Evolutionary conservation across 257 asterid species (phyloP), one percentile per base, ranked within the genome.

Genomic region (Rhazya stricta): DNA sequence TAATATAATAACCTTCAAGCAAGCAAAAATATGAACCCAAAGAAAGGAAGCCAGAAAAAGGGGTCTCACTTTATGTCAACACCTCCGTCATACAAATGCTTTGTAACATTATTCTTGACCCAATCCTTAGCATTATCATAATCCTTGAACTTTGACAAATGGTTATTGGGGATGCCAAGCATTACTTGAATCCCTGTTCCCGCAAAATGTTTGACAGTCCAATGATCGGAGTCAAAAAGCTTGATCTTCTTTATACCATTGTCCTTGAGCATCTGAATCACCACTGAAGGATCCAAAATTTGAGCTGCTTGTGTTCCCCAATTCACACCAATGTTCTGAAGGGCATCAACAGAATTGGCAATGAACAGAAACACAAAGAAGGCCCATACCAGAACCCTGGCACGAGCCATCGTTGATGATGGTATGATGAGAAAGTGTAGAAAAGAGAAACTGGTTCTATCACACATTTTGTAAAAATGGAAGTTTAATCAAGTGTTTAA

Each of bases 251-350:
- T 9, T 41, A 92, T 88, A 2, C 87, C 78, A 71, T 92, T 92
- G 81, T 92, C 97, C 71, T 82, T 84, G 11, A 92, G 87, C 81
- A 92, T 73, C 75, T 90, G 91, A 41, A 76, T 80, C 9, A 92
- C 78, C 25, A 34, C 11, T 0, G 45, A 12, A 0, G 97, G 93
- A 19, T 78, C 71, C 53, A 92, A 42, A 42, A 71, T 77, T 16
- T 90, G 93, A 0, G 97, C 71, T 2, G 97, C 86, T 27, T 90
- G 97, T 2, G 90, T 86, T 45, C 97, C 97, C 96, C 96, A 92
- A 34, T 90, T 92, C 32, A 89, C 92, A 9, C 97, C 97, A 1
- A 92, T 69, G 67, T 88, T 85, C 34, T 90, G 71, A 61, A 30
- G 18, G 10, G 79, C 72, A 29, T 25, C 23, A 5, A 4, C 7